phyloP scores from a whole-genome alignment of 495 filamentous ascomycete genomes.

The Podospora anserina region DNA sequence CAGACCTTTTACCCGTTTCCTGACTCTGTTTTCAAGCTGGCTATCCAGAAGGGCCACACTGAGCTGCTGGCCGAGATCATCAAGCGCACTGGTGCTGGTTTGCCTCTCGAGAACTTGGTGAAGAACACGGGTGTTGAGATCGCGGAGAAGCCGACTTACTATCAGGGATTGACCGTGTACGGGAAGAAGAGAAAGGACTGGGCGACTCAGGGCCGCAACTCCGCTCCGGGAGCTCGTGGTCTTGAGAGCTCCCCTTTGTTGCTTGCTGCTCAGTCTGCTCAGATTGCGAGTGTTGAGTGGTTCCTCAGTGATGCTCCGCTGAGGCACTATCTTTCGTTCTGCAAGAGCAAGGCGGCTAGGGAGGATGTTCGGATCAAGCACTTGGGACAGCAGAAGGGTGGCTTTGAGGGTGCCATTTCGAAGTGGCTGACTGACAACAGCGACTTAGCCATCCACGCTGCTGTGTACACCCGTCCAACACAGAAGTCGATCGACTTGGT shows the following conservation, averaged over 20 bases:
- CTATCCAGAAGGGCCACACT: constrained; percentile 33
- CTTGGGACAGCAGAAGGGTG: constrained; percentile 50
- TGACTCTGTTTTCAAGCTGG: constrained; percentile 28
- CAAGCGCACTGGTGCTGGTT: constrained; percentile 54
- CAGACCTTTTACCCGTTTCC: constrained; percentile 36
- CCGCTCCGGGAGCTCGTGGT: constrained; percentile 24
- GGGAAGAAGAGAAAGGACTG: constrained; percentile 63
- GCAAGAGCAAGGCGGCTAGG: constrained; percentile 48
- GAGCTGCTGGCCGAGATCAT: constrained; percentile 43
- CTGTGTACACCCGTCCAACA: constrained; percentile 46
- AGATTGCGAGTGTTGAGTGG: constrained; percentile 63
- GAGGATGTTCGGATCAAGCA: constrained; percentile 56
- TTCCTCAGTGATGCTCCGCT: constrained; percentile 63
- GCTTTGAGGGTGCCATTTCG: constrained; percentile 56
- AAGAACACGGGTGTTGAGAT: constrained; percentile 56
- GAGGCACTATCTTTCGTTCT: constrained; percentile 61
- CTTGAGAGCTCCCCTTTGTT: constrained; percentile 54
- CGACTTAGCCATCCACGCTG: constrained; percentile 64
- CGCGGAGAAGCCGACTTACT: constrained; percentile 60
- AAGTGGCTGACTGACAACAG: constrained; percentile 59
- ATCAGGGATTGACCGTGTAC: constrained; percentile 68
- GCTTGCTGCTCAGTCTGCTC: constrained; percentile 53
- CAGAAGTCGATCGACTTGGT: constrained; percentile 51
- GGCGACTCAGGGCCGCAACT: constrained; percentile 54
- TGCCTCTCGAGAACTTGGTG: constrained; percentile 62